Evolutionary conservation across 441 rosid genomes (phyloP), one percentile per base, ranked within the genome.

Genomic region (Breynia disticha): DNA sequence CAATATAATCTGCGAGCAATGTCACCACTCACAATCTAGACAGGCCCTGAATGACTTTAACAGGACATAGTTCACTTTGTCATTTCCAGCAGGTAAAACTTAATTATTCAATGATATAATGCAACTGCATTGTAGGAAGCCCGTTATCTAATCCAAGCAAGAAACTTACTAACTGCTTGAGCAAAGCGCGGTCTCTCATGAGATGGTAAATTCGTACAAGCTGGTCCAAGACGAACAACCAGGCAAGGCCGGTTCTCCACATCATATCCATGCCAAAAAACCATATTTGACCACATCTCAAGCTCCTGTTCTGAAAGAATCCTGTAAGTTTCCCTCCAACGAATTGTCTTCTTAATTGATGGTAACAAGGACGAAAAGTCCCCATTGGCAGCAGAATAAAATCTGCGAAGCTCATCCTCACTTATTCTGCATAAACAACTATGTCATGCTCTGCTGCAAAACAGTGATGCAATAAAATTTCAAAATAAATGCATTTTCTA

Each of bases 251-350:
- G 77, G 59, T 79, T 62, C 73, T 71, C 77, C 68, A 75, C 61
- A 70, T 91, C 98, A 74, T 60, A 71, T 55, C 95, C 96, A 80
- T 91, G 98, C 98, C 98, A 91, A 66, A 91, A 91, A 21, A 86
- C 80, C 75, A 91, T 52, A 68, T 72, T 70, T 42, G 91, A 82
- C 96, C 98, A 91, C 46, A 59, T 65, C 63, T 70, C 79, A 60
- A 91, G 95, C 70, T 87, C 98, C 62, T 85, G 80, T 63, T 74
- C 86, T 2, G 94, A 76, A 59, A 91, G 82, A 61, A 89, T 72
- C 64, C 76, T 67, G 56, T 82, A 91, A 16, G 87, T 81, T 70
- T 82, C 91, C 70, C 98, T 88, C 98, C 98, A 91, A 21, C 58
- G 79, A 61, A 91, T 73, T 48, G 98, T 87, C 75, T 77, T 91